phyloP scores from a whole-genome alignment of 2,329 filamentous ascomycete species.

The Metarhizium rileyi region DNA sequence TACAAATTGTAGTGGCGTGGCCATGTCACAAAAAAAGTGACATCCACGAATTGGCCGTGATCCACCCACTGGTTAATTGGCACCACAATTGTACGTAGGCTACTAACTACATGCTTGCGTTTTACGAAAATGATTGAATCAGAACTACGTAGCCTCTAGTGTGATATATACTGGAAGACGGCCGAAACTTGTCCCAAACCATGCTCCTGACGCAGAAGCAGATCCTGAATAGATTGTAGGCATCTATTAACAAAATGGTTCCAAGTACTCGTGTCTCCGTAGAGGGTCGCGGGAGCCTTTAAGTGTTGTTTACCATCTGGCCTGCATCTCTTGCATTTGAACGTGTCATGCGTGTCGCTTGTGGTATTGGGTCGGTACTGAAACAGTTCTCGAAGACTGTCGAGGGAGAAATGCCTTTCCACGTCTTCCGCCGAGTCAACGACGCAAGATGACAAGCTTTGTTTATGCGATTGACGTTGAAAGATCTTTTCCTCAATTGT shows the following conservation, averaged over 20 bases:
- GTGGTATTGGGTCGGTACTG: slow-evolving; percentile 77
- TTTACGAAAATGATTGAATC: too few species aligned
- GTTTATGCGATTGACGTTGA: slow-evolving; percentile 96
- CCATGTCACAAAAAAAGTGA: too few species aligned
- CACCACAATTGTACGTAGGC: too few species aligned
- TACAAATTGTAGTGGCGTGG: too few species aligned
- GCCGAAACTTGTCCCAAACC: slow-evolving; percentile 74
- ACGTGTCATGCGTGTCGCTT: slow-evolving; percentile 95
- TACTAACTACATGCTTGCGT: too few species aligned
- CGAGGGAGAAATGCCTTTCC: slow-evolving; percentile 88
- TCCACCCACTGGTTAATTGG: too few species aligned
- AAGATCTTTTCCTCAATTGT: slow-evolving; percentile 99
- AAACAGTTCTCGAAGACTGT: slow-evolving; percentile 86
- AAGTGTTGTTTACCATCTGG: slow-evolving; percentile 78
- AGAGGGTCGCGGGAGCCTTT: slow-evolving; percentile 90
- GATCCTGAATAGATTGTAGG: slow-evolving; percentile 76
- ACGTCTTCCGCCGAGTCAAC: slow-evolving; percentile 96
- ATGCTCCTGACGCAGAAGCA: slow-evolving; percentile 79
- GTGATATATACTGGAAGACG: slow-evolving; percentile 98
- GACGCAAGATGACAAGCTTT: slow-evolving; percentile 89
- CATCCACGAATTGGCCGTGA: too few species aligned
- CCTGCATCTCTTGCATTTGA: slow-evolving; percentile 94
- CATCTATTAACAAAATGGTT: slow-evolving; percentile 88
- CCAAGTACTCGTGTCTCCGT: slow-evolving; percentile 98
- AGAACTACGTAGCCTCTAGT: too few species aligned